Conservation (phyloP, 768 basidiomycete genomes). For the Termitomyces sp. region DNA sequence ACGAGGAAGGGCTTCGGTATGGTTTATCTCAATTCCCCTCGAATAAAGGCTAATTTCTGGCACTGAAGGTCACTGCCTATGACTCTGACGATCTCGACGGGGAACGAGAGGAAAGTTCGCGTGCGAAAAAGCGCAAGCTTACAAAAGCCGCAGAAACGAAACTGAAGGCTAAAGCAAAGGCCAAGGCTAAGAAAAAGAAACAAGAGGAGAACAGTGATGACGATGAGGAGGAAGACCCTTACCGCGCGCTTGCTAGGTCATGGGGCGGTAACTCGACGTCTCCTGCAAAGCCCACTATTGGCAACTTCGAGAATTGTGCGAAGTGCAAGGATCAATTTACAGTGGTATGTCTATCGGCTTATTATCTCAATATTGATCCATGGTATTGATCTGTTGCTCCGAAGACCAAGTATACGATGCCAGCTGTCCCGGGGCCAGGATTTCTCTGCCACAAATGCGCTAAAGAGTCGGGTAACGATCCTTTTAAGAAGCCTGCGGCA, state of each 20-base stretch:
- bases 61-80: slow-evolving; percentile 40
- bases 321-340: slow-evolving; percentile 84
- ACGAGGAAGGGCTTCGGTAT: slow-evolving; percentile 1
- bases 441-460: slow-evolving; percentile 85
- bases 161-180: slow-evolving; percentile 36
- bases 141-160: slow-evolving; percentile 45
- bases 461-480: slow-evolving; percentile 72
- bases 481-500: slow-evolving; percentile 75
- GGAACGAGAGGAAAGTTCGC: slow-evolving; percentile 32
- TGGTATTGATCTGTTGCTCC: background rate
- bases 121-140: slow-evolving; percentile 54
- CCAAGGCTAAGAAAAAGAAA: slow-evolving; percentile 39
- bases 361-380: background rate
- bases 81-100: slow-evolving; percentile 78
- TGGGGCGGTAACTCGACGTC: slow-evolving; percentile 29
- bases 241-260: slow-evolving; percentile 58
- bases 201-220: slow-evolving; percentile 37
- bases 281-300: slow-evolving; percentile 58
- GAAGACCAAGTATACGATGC: slow-evolving; percentile 85
- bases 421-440: slow-evolving; percentile 66
- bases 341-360: slow-evolving; percentile 53
- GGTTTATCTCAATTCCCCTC: background rate
- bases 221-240: slow-evolving; percentile 64
- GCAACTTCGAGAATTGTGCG: slow-evolving; percentile 79
- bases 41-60: background rate